Evolutionary conservation across 257 asterid species (phyloP).

Genomic region (Salvia rosmarinus): DNA sequence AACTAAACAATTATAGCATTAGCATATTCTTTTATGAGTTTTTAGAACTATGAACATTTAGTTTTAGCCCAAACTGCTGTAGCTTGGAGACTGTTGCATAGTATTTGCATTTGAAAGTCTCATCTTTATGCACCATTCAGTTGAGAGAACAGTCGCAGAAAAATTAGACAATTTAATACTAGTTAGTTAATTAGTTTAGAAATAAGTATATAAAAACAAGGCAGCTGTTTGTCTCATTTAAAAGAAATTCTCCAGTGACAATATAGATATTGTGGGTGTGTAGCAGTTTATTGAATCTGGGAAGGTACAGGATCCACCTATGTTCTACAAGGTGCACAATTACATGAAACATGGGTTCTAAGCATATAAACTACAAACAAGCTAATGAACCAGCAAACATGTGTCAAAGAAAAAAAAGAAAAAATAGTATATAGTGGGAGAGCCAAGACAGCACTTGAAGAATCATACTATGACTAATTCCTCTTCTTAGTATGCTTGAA

Average conservation of each 20-base stretch:
- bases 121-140: not conserved
- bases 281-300: not conserved
- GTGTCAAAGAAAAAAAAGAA: too few relatives aligned
- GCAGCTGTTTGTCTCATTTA: not conserved
- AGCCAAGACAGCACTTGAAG: not conserved
- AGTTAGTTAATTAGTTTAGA: not conserved
- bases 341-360: not conserved
- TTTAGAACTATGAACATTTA: not conserved
- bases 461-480: not conserved
- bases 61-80: constrained; percentile 11
- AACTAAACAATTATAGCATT: constrained; percentile 2
- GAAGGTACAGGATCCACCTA: not conserved
- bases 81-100: not conserved
- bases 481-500: constrained; percentile 3
- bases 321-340: not conserved
- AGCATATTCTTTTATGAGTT: constrained; percentile 1
- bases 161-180: not conserved
- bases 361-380: constrained; percentile 4
- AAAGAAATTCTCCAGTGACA: not conserved
- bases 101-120: constrained; percentile 1
- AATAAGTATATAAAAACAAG: not conserved
- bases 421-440: not conserved
- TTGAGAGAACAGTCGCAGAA: constrained; percentile 20
- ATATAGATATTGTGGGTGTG: not conserved
- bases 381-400: not conserved